A percentile compares a stretch with the other conserved stretches of the same genome.
Evolutionary conservation across 331 rosid species (phyloP).

Genomic region (Acacia concinna): DNA sequence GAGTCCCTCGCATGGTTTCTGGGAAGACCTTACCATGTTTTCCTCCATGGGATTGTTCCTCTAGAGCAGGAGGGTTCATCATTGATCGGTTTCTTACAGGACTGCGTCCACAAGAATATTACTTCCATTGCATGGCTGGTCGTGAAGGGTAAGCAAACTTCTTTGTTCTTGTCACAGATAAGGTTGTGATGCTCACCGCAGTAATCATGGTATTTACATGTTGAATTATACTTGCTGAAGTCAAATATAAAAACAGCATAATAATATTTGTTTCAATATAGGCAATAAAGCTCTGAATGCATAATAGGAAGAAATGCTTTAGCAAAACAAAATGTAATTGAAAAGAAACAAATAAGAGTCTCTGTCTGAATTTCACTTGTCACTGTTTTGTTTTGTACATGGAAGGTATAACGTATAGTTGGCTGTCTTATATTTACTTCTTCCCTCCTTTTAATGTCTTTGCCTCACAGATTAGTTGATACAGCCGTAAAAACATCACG

Average conservation of each 20-base stretch:
- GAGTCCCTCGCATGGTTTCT: constrained; percentile 98
- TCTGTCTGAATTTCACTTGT: constrained; percentile 14
- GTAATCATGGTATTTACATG: neutral
- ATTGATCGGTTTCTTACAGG: constrained; percentile 95
- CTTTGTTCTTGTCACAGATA: neutral
- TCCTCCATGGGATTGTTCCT: constrained; percentile 90
- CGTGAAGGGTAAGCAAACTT: constrained; percentile 83
- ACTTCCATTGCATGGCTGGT: constrained; percentile 99
- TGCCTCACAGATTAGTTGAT: constrained; percentile 75
- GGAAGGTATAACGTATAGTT: constrained; percentile 5
- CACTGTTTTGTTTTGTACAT: constrained; percentile 11
- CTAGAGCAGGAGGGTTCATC: constrained; percentile 92
- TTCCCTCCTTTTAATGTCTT: constrained; percentile 20
- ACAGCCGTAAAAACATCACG: constrained; percentile 99
- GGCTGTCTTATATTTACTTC: constrained; percentile 22
- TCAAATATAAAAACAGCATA: neutral
- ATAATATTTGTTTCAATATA: neutral
- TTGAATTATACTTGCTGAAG: neutral
- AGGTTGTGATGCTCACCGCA: neutral
- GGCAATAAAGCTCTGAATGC: neutral
- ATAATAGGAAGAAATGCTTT: neutral
- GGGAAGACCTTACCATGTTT: constrained; percentile 96
- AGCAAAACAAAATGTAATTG: neutral
- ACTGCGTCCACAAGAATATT: constrained; percentile 91
- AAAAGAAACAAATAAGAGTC: neutral